Conservation (phyloP, 225 moss, liverwort and hornwort species). For the Physcomitrium patens region DNA sequence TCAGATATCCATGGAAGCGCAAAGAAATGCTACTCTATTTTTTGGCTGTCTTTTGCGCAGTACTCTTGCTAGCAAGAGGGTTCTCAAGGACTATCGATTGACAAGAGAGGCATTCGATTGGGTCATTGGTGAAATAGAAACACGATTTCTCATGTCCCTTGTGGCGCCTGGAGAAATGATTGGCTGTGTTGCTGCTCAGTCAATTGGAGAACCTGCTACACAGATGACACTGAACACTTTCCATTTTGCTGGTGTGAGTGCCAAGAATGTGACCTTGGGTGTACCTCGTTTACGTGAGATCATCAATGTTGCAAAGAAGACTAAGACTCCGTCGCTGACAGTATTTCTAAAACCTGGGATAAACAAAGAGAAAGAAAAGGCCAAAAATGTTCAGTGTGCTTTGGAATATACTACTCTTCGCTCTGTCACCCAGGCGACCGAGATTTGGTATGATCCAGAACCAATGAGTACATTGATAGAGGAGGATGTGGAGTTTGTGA, state of each 20-base stretch:
- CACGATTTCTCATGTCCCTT: conserved; percentile 90
- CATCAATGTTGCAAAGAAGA: conserved; percentile 83
- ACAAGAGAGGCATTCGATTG: conserved; percentile 99
- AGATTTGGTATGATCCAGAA: conserved; percentile 99
- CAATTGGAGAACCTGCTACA: conserved; percentile 96
- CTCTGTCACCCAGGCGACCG: conserved; percentile 94
- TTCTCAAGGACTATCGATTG: conserved; percentile 89
- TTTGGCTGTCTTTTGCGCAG: conserved; percentile 94
- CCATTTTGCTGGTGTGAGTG: conserved; percentile 84
- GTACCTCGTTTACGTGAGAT: conserved; percentile 67
- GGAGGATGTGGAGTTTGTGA: conserved; percentile 96
- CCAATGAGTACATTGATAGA: conserved; percentile 97
- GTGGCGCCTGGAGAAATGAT: conserved; percentile 99
- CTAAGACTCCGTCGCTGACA: conserved; percentile 95
- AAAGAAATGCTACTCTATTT: conserved; percentile 94
- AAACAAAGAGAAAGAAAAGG: conserved; percentile 89
- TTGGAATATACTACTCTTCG: conserved; percentile 92
- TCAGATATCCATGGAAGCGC: conserved; percentile 96
- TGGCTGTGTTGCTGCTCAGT: conserved; percentile 98
- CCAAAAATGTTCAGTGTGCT: conserved; percentile 96
- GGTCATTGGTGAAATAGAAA: conserved; percentile 98
- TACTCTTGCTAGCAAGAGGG: conserved; percentile 95
- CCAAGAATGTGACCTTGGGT: conserved; percentile 92
- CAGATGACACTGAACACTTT: conserved; percentile 91
- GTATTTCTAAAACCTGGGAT: conserved; percentile 80